phyloP scores from a whole-genome alignment of 1,284 basidiomycete species.

The Apiotrichum akiyoshidainum region DNA sequence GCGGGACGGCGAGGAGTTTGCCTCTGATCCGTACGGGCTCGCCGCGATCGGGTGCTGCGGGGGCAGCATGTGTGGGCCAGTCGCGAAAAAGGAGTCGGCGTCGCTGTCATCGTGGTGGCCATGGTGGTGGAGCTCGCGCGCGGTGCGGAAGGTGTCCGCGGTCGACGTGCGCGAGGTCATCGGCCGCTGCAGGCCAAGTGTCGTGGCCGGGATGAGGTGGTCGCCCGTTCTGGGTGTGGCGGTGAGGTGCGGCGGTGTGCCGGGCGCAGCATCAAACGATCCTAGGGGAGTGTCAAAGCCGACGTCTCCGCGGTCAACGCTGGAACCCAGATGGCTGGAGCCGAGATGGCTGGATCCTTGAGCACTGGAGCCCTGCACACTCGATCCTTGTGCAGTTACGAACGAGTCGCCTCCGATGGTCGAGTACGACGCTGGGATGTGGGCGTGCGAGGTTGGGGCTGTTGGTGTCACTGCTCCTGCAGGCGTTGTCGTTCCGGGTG shows the following conservation, averaged over 20 bases:
- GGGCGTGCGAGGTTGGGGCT: not conserved
- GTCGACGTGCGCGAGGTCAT: not conserved
- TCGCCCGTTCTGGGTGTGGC: not conserved
- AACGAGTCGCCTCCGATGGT: not conserved
- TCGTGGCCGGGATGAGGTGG: not conserved
- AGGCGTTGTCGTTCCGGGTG: not conserved
- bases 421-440: not conserved
- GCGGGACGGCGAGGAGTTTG: not conserved
- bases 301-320: too few species aligned
- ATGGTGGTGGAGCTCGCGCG: not conserved
- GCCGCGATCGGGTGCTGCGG: not conserved
- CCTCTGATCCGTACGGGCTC: not conserved
- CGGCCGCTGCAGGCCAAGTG: not conserved
- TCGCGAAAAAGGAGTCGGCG: constrained; percentile 3
- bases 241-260: not conserved
- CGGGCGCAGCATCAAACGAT: not conserved
- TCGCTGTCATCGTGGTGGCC: not conserved
- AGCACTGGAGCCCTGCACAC: not conserved
- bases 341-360: too few species aligned
- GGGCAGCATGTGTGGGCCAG: not conserved
- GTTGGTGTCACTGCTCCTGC: too few species aligned
- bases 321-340: too few species aligned
- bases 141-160: not conserved
- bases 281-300: not conserved
- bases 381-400: not conserved